Conservation (phyloP, 1,139 yeast species). For the Geotrichum citri-aurantii region DNA sequence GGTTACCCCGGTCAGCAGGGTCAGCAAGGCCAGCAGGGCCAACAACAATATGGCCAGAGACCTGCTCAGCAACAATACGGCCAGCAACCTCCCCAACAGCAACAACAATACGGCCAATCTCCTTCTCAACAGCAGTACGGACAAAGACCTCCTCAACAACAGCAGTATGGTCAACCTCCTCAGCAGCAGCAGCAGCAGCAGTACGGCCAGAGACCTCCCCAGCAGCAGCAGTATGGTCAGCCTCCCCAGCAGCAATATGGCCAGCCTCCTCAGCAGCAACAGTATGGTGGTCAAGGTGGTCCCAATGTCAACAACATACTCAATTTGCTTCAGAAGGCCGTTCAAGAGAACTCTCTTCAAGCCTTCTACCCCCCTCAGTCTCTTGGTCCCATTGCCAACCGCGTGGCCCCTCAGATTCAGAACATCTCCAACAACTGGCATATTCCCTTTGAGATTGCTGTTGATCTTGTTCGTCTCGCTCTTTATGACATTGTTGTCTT, state of each 20-base stretch:
- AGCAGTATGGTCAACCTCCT: slow-evolving; percentile 11
- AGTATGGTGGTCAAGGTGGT: background rate
- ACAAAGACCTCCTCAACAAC: slow-evolving; percentile 2
- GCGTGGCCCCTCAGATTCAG: slow-evolving; percentile 25
- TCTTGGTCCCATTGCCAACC: slow-evolving; percentile 28
- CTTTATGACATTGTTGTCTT: slow-evolving; percentile 32
- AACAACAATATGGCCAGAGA: slow-evolving; percentile 1
- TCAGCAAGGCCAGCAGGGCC: slow-evolving; percentile 12
- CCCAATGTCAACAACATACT: background rate
- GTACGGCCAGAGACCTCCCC: slow-evolving; percentile 13
- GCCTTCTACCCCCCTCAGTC: slow-evolving; percentile 32
- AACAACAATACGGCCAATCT: slow-evolving; percentile 3
- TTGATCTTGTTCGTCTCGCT: slow-evolving; percentile 31
- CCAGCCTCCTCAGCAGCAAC: slow-evolving; percentile 19
- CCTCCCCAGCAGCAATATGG: slow-evolving; percentile 26
- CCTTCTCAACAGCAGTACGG: slow-evolving; percentile 6
- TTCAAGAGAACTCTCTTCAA: slow-evolving; percentile 30
- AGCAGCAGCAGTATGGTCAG: slow-evolving; percentile 18
- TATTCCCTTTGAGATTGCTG: slow-evolving; percentile 31
- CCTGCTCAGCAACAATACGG: slow-evolving; percentile 2
- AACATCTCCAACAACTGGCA: slow-evolving; percentile 28
- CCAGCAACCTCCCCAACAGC: slow-evolving; percentile 2
- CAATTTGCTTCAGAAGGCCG: slow-evolving; percentile 24
- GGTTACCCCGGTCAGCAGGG: background rate
- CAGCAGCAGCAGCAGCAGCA: slow-evolving; percentile 17